These are phyloP conservation scores for Cadophora sp. DNA, from an alignment of 2,329 filamentous ascomycete genomes.

Conservation along the genomic window DNA sequence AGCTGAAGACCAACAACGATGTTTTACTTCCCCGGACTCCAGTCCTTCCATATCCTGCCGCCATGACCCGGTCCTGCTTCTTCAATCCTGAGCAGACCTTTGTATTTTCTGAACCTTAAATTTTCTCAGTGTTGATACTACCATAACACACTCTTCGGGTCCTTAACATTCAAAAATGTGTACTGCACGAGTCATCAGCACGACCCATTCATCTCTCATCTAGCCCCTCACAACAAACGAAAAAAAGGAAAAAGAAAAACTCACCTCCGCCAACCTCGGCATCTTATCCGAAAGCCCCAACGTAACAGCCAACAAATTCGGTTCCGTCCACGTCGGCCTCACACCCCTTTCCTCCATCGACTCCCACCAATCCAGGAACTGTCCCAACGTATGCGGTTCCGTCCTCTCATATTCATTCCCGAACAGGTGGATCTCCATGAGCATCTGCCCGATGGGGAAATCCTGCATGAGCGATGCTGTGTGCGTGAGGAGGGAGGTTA, in stretches of 20 bases:
- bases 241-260: background rate
- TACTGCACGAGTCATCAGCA: conserved; percentile 1
- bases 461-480: conserved; percentile 36
- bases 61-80: too few relatives aligned
- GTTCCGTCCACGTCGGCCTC: conserved; percentile 40
- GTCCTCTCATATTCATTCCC: background rate
- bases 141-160: conserved; percentile 11
- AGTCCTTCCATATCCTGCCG: too few relatives aligned
- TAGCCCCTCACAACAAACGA: background rate
- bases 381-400: conserved; percentile 30
- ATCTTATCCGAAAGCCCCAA: conserved; percentile 32
- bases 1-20: too few relatives aligned
- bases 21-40: too few relatives aligned
- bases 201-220: background rate
- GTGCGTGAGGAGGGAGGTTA: conserved; percentile 40
- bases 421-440: conserved; percentile 40
- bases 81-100: too few relatives aligned
- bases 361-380: conserved; percentile 43
- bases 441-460: conserved; percentile 39
- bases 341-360: conserved; percentile 40
- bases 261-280: conserved; percentile 33
- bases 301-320: conserved; percentile 38
- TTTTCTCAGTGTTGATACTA: too few relatives aligned
- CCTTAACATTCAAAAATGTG: conserved; percentile 5
- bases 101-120: too few relatives aligned